Conservation (phyloP, 2,329 filamentous ascomycete genomes). For the Stagonosporopsis vannaccii region DNA sequence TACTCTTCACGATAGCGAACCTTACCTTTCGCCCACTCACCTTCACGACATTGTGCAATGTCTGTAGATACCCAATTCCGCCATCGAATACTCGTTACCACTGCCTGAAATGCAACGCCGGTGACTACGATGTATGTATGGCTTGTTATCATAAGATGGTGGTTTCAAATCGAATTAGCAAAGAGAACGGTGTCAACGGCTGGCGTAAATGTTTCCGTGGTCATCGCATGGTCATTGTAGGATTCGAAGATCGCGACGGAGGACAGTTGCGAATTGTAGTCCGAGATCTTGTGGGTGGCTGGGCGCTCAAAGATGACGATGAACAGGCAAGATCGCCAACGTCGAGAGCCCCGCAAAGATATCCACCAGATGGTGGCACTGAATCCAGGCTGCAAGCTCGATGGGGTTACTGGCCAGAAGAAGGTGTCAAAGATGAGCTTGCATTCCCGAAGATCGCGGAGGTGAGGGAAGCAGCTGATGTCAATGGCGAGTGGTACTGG, state of each 20-base stretch:
- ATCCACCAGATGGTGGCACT: constrained; percentile 78
- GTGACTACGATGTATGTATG: constrained; percentile 88
- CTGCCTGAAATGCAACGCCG: constrained; percentile 77
- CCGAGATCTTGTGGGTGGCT: constrained; percentile 79
- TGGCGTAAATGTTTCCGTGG: constrained; percentile 84
- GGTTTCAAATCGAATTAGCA: constrained; percentile 68
- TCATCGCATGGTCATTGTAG: constrained; percentile 84
- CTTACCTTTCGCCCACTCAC: constrained; percentile 69
- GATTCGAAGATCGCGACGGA: constrained; percentile 72
- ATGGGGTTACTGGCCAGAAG: constrained; percentile 80
- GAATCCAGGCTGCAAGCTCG: constrained; percentile 69
- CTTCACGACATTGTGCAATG: constrained; percentile 79
- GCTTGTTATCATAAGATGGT: constrained; percentile 77
- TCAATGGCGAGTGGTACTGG: constrained; percentile 91
- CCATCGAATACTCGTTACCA: constrained; percentile 76
- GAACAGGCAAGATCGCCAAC: constrained; percentile 35
- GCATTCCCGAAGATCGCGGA: constrained; percentile 84
- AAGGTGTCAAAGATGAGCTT: constrained; percentile 74
- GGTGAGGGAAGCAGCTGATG: constrained; percentile 81
- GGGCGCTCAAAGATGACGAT: constrained; percentile 68
- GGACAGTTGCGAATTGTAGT: constrained; percentile 73
- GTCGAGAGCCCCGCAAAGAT: constrained; percentile 43
- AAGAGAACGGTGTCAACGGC: constrained; percentile 77
- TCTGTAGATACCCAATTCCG: constrained; percentile 76
- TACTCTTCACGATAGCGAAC: constrained; percentile 44